Evolutionary conservation across 1,284 basidiomycete genomes (phyloP), one percentile per base, ranked within the genome.

Genomic region (Abortiporus biennis): DNA sequence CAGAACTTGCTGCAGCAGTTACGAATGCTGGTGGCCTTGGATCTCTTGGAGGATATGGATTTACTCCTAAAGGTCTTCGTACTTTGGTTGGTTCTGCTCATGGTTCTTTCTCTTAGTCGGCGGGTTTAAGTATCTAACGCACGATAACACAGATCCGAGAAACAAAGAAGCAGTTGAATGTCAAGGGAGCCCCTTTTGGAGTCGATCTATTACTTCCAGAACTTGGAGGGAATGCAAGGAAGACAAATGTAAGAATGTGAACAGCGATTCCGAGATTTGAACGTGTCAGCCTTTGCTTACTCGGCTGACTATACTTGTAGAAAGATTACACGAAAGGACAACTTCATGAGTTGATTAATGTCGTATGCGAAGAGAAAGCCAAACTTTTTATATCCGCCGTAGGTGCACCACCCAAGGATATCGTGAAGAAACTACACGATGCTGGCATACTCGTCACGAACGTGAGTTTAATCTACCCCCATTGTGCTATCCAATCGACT

Each of bases 11-110:
- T 15, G 91, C 91, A 35, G 90, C 86, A 30, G 86, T 89, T 43
- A 84, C 80, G 29, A 92, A 92, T 53, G 88, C 87, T 34, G 85
- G 85, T 40, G 89, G 89, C 38, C 55, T 92, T 22, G 89, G 89
- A 44, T 86, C 92, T 43, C 86, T 92, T 47, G 89, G 90, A 35
- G 89, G 89, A 43, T 66, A 86, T 27, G 83, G 87, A 1, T 85
- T 82, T 55, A 86, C 85, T 22, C 82, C 83, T 2, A 82, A 81
- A 56, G 67, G 80, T 46, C 67, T 86, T 32, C 75, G 76, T 38
- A 66, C 73, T 50, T 81, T 85, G 67, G 82, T 81, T 45, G 21
- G 36, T 16, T 13, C 20, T 4, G 6, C 11, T 8, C 22, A 21
- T 21, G 24, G 19, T 22, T n/a, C 15, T 12, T 32, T 5, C 2